Percentiles rank a stretch among this genome's conserved stretches.
Conservation (phyloP, 768 basidiomycete species). For the Serendipita sp. region DNA sequence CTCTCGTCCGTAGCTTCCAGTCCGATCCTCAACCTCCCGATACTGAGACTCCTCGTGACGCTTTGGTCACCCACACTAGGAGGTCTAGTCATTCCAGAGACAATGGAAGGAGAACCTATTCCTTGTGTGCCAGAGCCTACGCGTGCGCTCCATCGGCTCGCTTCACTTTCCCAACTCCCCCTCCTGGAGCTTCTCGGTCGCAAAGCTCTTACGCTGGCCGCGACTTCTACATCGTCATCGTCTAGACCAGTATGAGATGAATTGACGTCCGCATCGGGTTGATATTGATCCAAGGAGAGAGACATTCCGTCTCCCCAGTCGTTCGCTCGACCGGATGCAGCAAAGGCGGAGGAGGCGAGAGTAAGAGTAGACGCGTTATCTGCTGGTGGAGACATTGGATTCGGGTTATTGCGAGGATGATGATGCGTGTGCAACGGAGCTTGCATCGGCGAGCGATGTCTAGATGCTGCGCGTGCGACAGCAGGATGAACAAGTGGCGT, state of each 20-base stretch:
- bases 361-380: conserved; percentile 90
- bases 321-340: conserved; percentile 34
- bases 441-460: conserved; percentile 32
- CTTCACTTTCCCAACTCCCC: conserved; percentile 85
- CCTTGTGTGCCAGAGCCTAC: conserved; percentile 20
- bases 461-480: conserved; percentile 19
- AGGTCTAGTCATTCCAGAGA: not conserved
- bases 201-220: conserved; percentile 79
- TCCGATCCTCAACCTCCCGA: not conserved
- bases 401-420: conserved; percentile 90
- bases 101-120: conserved; percentile 1
- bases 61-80: not conserved
- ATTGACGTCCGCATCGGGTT: conserved; percentile 31
- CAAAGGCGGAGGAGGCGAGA: conserved; percentile 85
- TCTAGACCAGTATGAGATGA: conserved; percentile 25
- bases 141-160: conserved; percentile 73
- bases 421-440: conserved; percentile 82
- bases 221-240: conserved; percentile 37
- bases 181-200: conserved; percentile 70
- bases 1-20: not conserved
- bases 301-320: conserved; percentile 38
- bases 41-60: not conserved
- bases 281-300: conserved; percentile 38
- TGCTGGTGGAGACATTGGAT: conserved; percentile 74
- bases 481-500: conserved; percentile 34